A percentile compares a stretch with the other conserved stretches of the same genome.
Evolutionary conservation across 2,329 filamentous ascomycete species (phyloP).

Genomic region (Calonectria hawksworthii): DNA sequence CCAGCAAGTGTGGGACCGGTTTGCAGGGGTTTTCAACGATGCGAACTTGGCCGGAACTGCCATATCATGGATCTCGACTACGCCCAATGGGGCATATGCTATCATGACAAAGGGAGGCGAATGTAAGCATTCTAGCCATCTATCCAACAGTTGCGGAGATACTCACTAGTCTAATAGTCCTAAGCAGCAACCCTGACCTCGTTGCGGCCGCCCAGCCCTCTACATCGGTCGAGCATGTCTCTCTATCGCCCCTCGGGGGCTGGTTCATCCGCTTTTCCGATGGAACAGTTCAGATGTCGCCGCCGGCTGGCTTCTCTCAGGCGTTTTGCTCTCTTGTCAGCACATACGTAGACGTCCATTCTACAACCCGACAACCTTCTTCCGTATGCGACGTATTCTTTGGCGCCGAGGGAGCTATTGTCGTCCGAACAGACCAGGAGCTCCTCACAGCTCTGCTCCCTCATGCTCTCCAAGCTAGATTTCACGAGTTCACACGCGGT

Average conservation of each 20-base stretch:
- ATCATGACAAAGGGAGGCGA: constrained; percentile 33
- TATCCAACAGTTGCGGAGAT: not conserved
- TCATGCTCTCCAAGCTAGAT: not conserved
- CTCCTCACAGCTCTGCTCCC: constrained; percentile 9
- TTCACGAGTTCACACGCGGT: constrained; percentile 12
- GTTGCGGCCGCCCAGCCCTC: constrained; percentile 14
- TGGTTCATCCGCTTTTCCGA: constrained; percentile 29
- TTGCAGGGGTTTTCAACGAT: constrained; percentile 10
- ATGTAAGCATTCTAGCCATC: constrained; percentile 2
- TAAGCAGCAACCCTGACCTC: constrained; percentile 28
- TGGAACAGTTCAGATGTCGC: constrained; percentile 29
- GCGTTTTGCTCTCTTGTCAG: constrained; percentile 15
- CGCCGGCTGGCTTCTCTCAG: constrained; percentile 20
- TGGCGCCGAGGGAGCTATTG: constrained; percentile 13
- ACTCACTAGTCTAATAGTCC: constrained; percentile 17
- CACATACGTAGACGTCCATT: constrained; percentile 7
- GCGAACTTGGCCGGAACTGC: constrained; percentile 18
- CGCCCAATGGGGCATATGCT: constrained; percentile 26
- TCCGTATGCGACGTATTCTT: constrained; percentile 22
- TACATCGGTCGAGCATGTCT: constrained; percentile 21
- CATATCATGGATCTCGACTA: constrained; percentile 32
- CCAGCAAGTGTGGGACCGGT: constrained; percentile 27
- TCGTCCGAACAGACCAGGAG: constrained; percentile 8
- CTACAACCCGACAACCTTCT: constrained; percentile 15
- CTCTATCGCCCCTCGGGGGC: constrained; percentile 25